Conservation (phyloP, 2,329 filamentous ascomycete genomes). For the Emydomyces testavorans region DNA sequence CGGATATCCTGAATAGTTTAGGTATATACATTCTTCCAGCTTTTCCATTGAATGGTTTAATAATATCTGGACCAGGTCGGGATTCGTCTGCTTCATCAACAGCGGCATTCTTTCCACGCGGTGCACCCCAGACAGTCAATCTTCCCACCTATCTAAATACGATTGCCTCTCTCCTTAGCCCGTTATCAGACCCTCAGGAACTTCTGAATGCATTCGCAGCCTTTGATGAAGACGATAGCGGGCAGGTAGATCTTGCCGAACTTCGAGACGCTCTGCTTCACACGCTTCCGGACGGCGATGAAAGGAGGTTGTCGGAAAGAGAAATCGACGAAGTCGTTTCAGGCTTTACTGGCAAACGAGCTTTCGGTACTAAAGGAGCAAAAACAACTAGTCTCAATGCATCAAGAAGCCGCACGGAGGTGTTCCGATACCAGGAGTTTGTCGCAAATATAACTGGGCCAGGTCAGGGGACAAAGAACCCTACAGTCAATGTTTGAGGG, state of each 20-base stretch:
- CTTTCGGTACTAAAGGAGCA: slow-evolving; percentile 53
- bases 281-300: slow-evolving; percentile 65
- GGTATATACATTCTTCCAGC: slow-evolving; percentile 38
- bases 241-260: slow-evolving; percentile 75
- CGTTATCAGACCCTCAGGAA: slow-evolving; percentile 66
- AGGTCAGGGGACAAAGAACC: slow-evolving; percentile 15
- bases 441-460: slow-evolving; percentile 55
- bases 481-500: background rate
- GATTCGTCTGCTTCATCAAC: slow-evolving; percentile 60
- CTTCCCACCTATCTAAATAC: slow-evolving; percentile 78
- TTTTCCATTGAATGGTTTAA: background rate
- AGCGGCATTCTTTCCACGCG: slow-evolving; percentile 67
- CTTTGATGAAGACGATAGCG: slow-evolving; percentile 91
- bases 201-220: slow-evolving; percentile 83
- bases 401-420: slow-evolving; percentile 59
- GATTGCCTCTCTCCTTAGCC: slow-evolving; percentile 60
- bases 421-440: slow-evolving; percentile 91
- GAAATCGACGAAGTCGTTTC: slow-evolving; percentile 82
- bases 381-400: slow-evolving; percentile 41
- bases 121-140: slow-evolving; percentile 59
- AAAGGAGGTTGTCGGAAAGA: slow-evolving; percentile 48
- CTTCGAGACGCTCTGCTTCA: slow-evolving; percentile 71
- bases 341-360: slow-evolving; percentile 72
- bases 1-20: slow-evolving; percentile 75
- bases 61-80: slow-evolving; percentile 46